These are phyloP conservation scores for Amesomyces nigricolor DNA, from an alignment of 2,329 filamentous ascomycete genomes.

Conservation along the genomic window DNA sequence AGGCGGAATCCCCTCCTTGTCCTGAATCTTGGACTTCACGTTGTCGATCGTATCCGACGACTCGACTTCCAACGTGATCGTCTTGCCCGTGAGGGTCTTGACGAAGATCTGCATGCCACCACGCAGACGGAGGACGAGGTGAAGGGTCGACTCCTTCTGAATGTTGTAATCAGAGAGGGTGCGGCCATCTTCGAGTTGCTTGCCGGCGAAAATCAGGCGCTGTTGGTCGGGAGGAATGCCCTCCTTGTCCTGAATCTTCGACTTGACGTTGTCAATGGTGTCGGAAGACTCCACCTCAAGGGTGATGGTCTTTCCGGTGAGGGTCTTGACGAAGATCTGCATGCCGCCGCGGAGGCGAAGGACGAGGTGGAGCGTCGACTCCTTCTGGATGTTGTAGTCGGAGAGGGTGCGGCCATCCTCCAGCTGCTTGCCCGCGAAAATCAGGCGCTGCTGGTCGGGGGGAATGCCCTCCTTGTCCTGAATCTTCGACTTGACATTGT, in stretches of 20 bases:
- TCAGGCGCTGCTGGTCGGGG: constrained; percentile 76
- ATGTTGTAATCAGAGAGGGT: constrained; percentile 93
- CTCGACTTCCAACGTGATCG: constrained; percentile 87
- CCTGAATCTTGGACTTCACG: constrained; percentile 89
- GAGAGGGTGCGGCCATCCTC: constrained; percentile 48
- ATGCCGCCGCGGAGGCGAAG: constrained; percentile 64
- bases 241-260: constrained; percentile 97
- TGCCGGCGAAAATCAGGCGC: constrained; percentile 91
- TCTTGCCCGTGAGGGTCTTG: constrained; percentile 87
- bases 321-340: constrained; percentile 73
- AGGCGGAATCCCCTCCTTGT: constrained; percentile 89
- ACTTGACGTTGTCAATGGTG: constrained; percentile 95
- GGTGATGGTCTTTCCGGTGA: constrained; percentile 93
- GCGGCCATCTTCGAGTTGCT: constrained; percentile 92
- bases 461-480: constrained; percentile 89
- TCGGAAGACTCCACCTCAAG: constrained; percentile 84
- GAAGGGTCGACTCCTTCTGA: constrained; percentile 84
- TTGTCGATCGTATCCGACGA: constrained; percentile 90
- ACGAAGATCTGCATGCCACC: constrained; percentile 89
- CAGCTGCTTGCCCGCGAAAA: constrained; percentile 60
- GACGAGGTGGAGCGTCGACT: constrained; percentile 67
- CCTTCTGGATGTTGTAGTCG: constrained; percentile 55
- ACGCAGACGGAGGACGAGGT: constrained; percentile 79
- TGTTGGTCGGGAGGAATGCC: constrained; percentile 95
- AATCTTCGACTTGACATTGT: constrained; percentile 85